phyloP scores from a whole-genome alignment of 805 yeast genomes.

The Ascoidea rubescens region DNA sequence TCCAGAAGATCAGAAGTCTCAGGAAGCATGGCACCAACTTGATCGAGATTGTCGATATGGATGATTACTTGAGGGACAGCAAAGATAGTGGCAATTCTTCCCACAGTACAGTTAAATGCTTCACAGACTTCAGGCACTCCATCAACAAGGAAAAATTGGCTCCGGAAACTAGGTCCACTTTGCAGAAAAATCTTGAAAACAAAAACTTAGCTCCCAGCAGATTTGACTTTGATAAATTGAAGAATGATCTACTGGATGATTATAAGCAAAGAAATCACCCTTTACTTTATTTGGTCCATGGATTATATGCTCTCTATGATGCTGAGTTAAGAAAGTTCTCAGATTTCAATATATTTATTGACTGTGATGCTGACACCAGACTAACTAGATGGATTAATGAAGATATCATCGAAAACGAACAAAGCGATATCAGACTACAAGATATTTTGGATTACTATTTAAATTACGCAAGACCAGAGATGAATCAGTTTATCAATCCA shows the following conservation, averaged over 20 bases:
- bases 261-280: neutral
- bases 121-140: neutral
- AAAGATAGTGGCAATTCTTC: neutral
- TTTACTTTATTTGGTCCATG: constrained; percentile 42
- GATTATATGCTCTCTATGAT: constrained; percentile 70
- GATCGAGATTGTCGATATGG: constrained; percentile 6
- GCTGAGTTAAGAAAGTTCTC: constrained; percentile 38
- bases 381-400: constrained; percentile 59
- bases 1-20: neutral
- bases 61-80: constrained; percentile 1
- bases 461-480: constrained; percentile 46
- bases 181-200: neutral
- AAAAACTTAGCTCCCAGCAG: constrained; percentile 2
- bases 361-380: constrained; percentile 75
- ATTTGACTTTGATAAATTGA: constrained; percentile 6
- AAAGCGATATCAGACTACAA: constrained; percentile 14
- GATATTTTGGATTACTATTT: constrained; percentile 31
- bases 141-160: neutral
- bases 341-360: constrained; percentile 58
- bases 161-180: neutral
- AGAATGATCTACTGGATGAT: neutral
- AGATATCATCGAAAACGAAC: constrained; percentile 10
- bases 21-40: neutral
- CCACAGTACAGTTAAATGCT: neutral
- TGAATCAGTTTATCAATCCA: constrained; percentile 48